phyloP scores from a whole-genome alignment of 495 filamentous ascomycete genomes.

The Aspergillus coremiiformis region DNA sequence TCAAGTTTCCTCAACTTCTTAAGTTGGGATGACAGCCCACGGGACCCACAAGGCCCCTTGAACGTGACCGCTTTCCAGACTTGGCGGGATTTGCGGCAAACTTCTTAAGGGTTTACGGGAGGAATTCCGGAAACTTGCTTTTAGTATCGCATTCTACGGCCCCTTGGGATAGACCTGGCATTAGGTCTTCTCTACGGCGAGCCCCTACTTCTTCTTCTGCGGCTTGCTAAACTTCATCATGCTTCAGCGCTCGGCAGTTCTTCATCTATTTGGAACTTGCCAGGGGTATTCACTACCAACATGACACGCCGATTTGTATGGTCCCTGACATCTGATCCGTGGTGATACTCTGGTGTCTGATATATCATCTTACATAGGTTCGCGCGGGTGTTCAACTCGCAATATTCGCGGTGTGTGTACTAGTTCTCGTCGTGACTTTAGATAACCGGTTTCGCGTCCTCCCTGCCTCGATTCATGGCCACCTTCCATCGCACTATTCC shows the following conservation, averaged over 20 bases:
- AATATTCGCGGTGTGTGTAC: constrained; percentile 55
- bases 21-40: background rate
- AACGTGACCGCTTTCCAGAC: constrained; percentile 11
- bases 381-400: constrained; percentile 78
- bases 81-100: background rate
- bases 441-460: constrained; percentile 77
- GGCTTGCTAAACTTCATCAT: constrained; percentile 15
- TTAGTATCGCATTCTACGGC: constrained; percentile 12
- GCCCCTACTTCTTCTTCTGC: constrained; percentile 8
- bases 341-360: constrained; percentile 4
- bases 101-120: background rate
- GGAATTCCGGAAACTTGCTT: constrained; percentile 1
- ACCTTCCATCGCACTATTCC: constrained; percentile 72
- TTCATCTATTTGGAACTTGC: constrained; percentile 25
- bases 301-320: constrained; percentile 45
- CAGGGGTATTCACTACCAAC: constrained; percentile 23
- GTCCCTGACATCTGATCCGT: background rate
- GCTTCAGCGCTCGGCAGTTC: constrained; percentile 18
- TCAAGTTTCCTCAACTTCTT: no score
- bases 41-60: background rate
- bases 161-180: constrained; percentile 22
- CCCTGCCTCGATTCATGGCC: constrained; percentile 71
- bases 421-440: constrained; percentile 66
- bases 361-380: constrained; percentile 36
- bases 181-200: constrained; percentile 27